Evolutionary conservation across 2,329 filamentous ascomycete genomes (phyloP).

Genomic region (Alternaria arborescens): DNA sequence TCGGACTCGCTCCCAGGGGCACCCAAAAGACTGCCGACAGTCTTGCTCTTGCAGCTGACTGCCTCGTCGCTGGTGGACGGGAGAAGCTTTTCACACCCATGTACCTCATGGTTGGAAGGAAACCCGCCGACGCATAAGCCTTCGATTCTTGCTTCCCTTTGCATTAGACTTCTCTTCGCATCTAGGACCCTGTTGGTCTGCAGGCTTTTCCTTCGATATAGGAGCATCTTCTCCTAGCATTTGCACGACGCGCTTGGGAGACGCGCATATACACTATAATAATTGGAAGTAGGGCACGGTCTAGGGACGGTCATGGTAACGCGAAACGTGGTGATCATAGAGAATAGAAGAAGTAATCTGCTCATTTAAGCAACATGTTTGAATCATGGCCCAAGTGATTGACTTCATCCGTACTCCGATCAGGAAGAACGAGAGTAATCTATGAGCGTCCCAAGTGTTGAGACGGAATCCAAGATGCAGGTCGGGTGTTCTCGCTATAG

Average conservation of each 20-base stretch:
- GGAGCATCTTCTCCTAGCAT: conserved; percentile 21
- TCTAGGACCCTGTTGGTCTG: conserved; percentile 21
- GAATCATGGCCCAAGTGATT: no score
- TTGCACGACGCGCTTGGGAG: conserved; percentile 28
- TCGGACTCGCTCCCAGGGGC: conserved; percentile 79
- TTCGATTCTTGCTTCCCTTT: conserved; percentile 21
- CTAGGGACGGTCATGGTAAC: conserved; percentile 35
- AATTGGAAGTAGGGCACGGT: conserved; percentile 24
- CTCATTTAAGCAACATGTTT: neutral
- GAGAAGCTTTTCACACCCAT: conserved; percentile 97
- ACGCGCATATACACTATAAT: conserved; percentile 41
- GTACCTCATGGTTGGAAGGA: conserved; percentile 95
- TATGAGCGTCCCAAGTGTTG: neutral
- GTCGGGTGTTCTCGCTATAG: conserved; percentile 22
- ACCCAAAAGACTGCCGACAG: conserved; percentile 96
- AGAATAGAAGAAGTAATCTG: conserved; percentile 15
- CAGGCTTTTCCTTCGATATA: conserved; percentile 24
- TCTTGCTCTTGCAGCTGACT: conserved; percentile 81
- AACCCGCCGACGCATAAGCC: conserved; percentile 64
- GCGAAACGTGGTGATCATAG: conserved; percentile 20
- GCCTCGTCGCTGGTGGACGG: conserved; percentile 83
- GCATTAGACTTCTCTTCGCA: conserved; percentile 31
- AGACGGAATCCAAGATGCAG: neutral
- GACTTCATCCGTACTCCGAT: neutral
- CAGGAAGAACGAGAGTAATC: neutral